phyloP scores from a whole-genome alignment of 75 land plant genomes.

The Pinus taeda region DNA sequence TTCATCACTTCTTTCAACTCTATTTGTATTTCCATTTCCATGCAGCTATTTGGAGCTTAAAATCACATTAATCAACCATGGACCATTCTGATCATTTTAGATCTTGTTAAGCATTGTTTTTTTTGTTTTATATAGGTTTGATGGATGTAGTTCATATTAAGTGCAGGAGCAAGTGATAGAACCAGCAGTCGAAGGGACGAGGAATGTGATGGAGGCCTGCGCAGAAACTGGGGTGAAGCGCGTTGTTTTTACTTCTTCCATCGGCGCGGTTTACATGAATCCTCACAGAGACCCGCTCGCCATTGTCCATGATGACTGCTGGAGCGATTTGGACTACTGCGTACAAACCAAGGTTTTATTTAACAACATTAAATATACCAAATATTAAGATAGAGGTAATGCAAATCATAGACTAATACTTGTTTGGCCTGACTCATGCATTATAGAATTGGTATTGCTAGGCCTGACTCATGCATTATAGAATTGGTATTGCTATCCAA shows the following conservation, averaged over 20 bases:
- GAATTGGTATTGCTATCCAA: slow-evolving; percentile 18
- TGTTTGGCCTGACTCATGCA: too few relatives aligned
- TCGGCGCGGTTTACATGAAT: slow-evolving; percentile 41
- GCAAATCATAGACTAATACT: too few relatives aligned
- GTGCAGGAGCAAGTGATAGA: slow-evolving; percentile 16
- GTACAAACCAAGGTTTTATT: slow-evolving; percentile 28
- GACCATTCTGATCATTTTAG: neutral
- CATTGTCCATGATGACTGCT: slow-evolving; percentile 35
- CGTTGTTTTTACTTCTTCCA: slow-evolving; percentile 46
- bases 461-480: neutral
- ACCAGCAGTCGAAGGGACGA: slow-evolving; percentile 42
- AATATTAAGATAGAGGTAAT: neutral
- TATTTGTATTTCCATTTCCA: too few relatives aligned
- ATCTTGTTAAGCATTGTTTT: neutral
- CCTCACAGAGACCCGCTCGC: slow-evolving; percentile 15
- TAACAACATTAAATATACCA: neutral
- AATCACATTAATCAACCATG: neutral
- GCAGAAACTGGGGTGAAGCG: slow-evolving; percentile 26
- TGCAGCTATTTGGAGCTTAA: too few relatives aligned
- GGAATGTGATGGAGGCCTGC: slow-evolving; percentile 38
- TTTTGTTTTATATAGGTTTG: neutral
- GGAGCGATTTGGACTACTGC: slow-evolving; percentile 52
- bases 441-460: slow-evolving; percentile 6
- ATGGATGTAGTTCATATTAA: neutral
- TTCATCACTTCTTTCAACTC: too few relatives aligned